Percentiles rank a stretch among this genome's conserved stretches.
Conservation (phyloP, 495 filamentous ascomycete genomes). For the Hypomontagnella submonticulosa region DNA sequence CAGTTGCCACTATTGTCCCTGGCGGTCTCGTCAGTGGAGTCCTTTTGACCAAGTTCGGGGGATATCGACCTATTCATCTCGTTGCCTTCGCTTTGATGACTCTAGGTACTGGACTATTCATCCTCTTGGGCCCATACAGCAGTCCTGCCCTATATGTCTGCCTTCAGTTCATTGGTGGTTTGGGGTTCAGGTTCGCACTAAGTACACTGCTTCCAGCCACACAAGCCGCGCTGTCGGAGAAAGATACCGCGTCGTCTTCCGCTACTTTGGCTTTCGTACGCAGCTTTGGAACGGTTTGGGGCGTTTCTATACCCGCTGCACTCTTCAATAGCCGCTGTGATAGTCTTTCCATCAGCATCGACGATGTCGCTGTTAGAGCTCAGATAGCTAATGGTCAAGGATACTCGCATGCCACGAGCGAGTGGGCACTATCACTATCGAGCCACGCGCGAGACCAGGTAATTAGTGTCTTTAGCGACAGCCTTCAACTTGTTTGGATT, state of each 20-base stretch:
- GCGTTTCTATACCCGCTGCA: conserved; percentile 58
- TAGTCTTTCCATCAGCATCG: conserved; percentile 1
- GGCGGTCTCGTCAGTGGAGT: conserved; percentile 52
- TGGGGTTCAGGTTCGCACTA: conserved; percentile 53
- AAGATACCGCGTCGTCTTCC: conserved; percentile 53
- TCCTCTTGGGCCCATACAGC: too few relatives aligned
- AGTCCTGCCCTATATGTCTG: too few relatives aligned
- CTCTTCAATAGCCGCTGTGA: conserved; percentile 59
- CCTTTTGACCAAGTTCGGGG: conserved; percentile 52
- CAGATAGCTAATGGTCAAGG: too few relatives aligned
- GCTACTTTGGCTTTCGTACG: conserved; percentile 59
- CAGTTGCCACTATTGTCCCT: conserved; percentile 38
- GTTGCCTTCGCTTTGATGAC: too few relatives aligned
- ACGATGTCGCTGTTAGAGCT: too few relatives aligned
- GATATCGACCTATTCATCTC: too few relatives aligned
- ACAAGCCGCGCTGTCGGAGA: conserved; percentile 49
- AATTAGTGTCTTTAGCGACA: background rate
- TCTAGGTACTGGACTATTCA: too few relatives aligned
- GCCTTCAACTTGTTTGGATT: background rate
- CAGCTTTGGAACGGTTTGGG: conserved; percentile 61
- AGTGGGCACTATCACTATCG: too few relatives aligned
- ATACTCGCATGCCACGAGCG: too few relatives aligned
- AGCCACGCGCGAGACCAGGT: background rate
- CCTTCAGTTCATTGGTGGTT: conserved; percentile 22
- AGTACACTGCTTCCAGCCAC: conserved; percentile 50